Evolutionary conservation across 768 basidiomycete genomes (phyloP), one percentile per base, ranked within the genome.

Genomic region (Rossbeevera mucosa): DNA sequence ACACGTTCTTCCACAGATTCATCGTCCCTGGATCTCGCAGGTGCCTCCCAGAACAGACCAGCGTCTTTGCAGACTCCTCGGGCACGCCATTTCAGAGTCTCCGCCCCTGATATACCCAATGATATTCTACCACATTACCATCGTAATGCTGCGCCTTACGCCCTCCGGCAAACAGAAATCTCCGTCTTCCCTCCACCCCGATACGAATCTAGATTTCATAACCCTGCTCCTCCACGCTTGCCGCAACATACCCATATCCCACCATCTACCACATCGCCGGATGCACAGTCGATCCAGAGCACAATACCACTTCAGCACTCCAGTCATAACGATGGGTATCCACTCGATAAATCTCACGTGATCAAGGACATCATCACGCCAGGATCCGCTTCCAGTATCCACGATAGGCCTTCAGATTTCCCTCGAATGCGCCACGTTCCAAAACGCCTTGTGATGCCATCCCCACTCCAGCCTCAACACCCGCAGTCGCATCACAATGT

Each of bases 361-460:
- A 43, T 26, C n/a, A 47, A 52, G 11, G 38, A 18, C 33, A 44
- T 21, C 13, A 20, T 21, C 46, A 33, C 42, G 3, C 62, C 44
- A n/a, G n/a, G n/a, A 38, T 26, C 59, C 30, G 25, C 53, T 24
- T 51, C 51, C 36, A 21, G 28, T 44, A 9, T 45, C 16, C 62
- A 56, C 31, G 45, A 52, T 33, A 48, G 47, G 18, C 30, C 50
- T 30, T 40, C 47, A 21, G 61, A 58, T 24, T 55, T 55, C 5
- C 58, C 48, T 16, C 67, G 65, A 48, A 55, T 51, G 21, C 67
- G 59, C 36, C 71, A 82, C 65, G 60, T 82, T 40, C 87, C 87
- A 4, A 85, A 79, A 64, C 78, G 73, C 44, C 79, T 89, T 24
- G 80, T 88, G 40, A 89, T 89, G 87, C 87, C 87, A 43, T 68